These are phyloP conservation scores for Komagataella phaffii DNA, from an alignment of 805 yeast species.

Conservation along the genomic window DNA sequence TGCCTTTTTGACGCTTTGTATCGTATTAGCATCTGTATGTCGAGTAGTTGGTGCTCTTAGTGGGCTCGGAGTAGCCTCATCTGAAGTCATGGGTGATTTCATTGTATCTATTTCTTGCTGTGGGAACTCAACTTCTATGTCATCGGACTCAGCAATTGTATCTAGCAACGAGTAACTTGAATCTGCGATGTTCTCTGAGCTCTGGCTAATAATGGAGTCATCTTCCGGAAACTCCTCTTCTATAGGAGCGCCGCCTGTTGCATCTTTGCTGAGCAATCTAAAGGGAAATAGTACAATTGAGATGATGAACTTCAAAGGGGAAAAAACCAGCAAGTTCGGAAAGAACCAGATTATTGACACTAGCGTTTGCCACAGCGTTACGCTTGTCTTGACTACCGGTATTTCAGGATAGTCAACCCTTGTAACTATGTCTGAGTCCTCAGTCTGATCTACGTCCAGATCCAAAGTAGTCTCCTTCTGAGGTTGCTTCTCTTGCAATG, in stretches of 20 bases:
- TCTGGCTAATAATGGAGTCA: neutral
- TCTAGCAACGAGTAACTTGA: constrained; percentile 7
- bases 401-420: neutral
- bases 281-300: constrained; percentile 44
- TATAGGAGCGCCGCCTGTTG: neutral
- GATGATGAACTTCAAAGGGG: constrained; percentile 38
- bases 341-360: constrained; percentile 23
- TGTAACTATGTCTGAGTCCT: neutral
- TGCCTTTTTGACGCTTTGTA: constrained; percentile 5
- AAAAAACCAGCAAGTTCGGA: constrained; percentile 35
- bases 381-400: neutral
- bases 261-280: constrained; percentile 17
- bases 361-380: neutral
- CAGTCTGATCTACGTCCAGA: neutral
- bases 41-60: neutral
- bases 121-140: constrained; percentile 18
- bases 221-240: neutral
- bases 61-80: neutral
- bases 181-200: neutral
- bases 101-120: constrained; percentile 15
- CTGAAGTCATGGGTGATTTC: constrained; percentile 15
- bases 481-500: neutral
- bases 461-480: neutral
- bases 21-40: neutral
- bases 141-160: constrained; percentile 18